Percentiles rank a stretch among this genome's conserved stretches.
Evolutionary conservation across 352 stramenopile species (phyloP).

Genomic region (Thalassiosira sp.): DNA sequence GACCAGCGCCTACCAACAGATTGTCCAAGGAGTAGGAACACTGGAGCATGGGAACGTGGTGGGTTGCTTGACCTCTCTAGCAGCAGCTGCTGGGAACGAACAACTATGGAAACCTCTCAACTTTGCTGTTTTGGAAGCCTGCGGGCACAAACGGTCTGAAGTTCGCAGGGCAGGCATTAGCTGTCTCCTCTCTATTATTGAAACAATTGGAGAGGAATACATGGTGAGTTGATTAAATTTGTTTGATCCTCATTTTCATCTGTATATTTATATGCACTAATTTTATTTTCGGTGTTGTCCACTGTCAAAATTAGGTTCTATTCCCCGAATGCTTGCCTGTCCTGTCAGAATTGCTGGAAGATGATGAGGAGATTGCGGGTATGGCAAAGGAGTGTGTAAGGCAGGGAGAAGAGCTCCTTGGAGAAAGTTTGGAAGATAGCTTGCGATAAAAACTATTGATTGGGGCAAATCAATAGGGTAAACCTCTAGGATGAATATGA

Average conservation of each 20-base stretch:
- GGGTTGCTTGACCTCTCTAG: constrained; percentile 71
- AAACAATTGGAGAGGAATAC: constrained; percentile 83
- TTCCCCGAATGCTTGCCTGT: constrained; percentile 83
- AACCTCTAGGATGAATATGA: too few species aligned
- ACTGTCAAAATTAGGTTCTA: too few species aligned
- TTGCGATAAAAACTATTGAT: too few species aligned
- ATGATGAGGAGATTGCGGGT: constrained; percentile 77
- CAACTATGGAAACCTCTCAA: constrained; percentile 84
- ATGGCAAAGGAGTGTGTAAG: constrained; percentile 78
- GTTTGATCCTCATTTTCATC: too few species aligned
- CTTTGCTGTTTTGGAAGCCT: constrained; percentile 78
- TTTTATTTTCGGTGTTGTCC: too few species aligned
- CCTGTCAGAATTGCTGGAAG: constrained; percentile 83
- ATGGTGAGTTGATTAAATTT: too few species aligned
- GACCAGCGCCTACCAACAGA: constrained; percentile 53
- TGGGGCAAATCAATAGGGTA: too few species aligned
- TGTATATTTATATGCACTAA: too few species aligned
- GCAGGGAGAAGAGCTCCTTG: constrained; percentile 79
- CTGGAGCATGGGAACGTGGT: constrained; percentile 72
- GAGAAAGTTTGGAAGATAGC: constrained; percentile 80
- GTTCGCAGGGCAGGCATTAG: constrained; percentile 75
- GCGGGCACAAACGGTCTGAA: constrained; percentile 64
- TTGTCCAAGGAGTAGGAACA: constrained; percentile 66
- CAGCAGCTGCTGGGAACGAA: constrained; percentile 78
- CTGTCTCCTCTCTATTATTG: constrained; percentile 77